Evolutionary conservation across 1,284 basidiomycete species (phyloP).

Genomic region (Wallemia hederae): DNA sequence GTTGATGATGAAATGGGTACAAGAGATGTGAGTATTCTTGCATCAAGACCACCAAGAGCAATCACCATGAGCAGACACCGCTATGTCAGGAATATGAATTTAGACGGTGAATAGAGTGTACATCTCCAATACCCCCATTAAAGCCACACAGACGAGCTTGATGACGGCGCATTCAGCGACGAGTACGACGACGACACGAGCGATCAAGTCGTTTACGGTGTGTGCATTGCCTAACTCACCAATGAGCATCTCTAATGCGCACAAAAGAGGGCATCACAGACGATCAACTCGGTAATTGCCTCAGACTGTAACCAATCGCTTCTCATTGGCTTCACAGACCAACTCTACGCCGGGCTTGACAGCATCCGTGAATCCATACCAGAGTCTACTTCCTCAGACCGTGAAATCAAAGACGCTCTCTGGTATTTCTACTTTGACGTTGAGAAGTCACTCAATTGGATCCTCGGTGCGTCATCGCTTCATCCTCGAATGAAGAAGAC

Average conservation of each 20-base stretch:
- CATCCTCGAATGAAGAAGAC: background rate
- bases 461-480: slow-evolving; percentile 19
- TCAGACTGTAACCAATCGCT: background rate
- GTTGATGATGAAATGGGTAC: background rate
- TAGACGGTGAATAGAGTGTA: slow-evolving; percentile 30
- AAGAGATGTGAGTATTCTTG: too few relatives aligned
- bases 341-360: slow-evolving; percentile 38
- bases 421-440: slow-evolving; percentile 78
- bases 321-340: slow-evolving; percentile 22
- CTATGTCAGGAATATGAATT: slow-evolving; percentile 59
- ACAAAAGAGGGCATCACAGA: slow-evolving; percentile 24
- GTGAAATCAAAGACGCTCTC: slow-evolving; percentile 43
- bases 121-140: too few relatives aligned
- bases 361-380: slow-evolving; percentile 37
- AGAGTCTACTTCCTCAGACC: slow-evolving; percentile 36
- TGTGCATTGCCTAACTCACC: background rate
- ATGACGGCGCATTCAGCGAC: slow-evolving; percentile 38
- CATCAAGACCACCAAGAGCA: background rate
- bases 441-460: slow-evolving; percentile 40
- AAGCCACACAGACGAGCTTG: slow-evolving; percentile 30
- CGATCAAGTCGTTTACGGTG: slow-evolving; percentile 6
- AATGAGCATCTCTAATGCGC: background rate
- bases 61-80: slow-evolving; percentile 33
- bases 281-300: slow-evolving; percentile 30
- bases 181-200: slow-evolving; percentile 28